Conservation (phyloP, 352 stramenopile genomes). For the Globisporangium paddicum region DNA sequence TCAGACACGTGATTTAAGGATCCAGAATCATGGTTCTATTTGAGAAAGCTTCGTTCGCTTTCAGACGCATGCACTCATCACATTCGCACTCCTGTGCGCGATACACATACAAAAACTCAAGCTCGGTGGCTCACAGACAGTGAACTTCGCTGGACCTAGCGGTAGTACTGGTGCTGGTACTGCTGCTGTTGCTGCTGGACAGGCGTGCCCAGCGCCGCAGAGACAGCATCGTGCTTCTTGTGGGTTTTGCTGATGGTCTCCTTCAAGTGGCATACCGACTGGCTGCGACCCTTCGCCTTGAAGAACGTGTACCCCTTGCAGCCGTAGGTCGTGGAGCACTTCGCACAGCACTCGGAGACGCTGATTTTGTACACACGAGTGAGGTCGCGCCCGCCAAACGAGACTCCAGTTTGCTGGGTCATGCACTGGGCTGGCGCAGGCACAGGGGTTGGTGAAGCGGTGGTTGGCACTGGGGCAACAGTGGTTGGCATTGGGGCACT, state of each 20-base stretch:
- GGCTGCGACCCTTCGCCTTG: not conserved
- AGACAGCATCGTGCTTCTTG: conserved; percentile 1
- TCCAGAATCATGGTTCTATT: no score
- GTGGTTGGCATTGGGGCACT: not conserved
- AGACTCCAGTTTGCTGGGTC: conserved; percentile 1
- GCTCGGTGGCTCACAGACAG: not conserved
- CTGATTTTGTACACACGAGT: conserved; percentile 4
- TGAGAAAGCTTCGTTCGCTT: not conserved
- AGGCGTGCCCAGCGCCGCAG: not conserved
- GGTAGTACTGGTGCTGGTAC: conserved; percentile 4
- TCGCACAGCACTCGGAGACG: conserved; percentile 10
- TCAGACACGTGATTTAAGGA: no score
- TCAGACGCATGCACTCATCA: not conserved
- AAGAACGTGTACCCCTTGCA: conserved; percentile 18
- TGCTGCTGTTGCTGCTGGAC: conserved; percentile 4
- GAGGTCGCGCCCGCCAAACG: conserved; percentile 7
- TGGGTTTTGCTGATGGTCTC: conserved; percentile 3
- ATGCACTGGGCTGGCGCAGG: not conserved
- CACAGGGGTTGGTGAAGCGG: not conserved
- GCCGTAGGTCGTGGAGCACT: conserved; percentile 7
- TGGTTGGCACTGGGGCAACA: not conserved
- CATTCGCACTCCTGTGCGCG: not conserved
- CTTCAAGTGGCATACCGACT: conserved; percentile 16
- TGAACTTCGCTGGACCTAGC: not conserved
- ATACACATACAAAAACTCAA: not conserved